These are phyloP conservation scores for Combretum micranthum DNA, from an alignment of 345 rosid species.

Conservation along the genomic window DNA sequence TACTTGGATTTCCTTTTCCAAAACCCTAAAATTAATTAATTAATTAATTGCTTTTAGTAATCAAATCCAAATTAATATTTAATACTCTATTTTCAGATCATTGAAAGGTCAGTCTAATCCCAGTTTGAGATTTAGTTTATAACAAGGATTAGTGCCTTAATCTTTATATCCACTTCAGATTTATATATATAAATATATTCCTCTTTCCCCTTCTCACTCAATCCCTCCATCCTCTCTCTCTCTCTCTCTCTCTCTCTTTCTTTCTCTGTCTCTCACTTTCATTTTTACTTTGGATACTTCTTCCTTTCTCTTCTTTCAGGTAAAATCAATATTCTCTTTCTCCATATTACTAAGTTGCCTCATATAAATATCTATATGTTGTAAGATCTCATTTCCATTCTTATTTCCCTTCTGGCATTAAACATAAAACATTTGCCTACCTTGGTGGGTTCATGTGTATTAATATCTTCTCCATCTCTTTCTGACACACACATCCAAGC, in stretches of 20 bases:
- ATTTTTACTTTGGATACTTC: background rate
- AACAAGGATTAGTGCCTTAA: too few species aligned
- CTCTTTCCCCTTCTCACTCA: slow-evolving; percentile 31
- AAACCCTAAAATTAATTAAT: too few species aligned
- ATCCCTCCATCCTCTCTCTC: background rate
- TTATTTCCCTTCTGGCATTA: background rate
- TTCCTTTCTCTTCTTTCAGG: slow-evolving; percentile 26
- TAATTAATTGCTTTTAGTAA: too few species aligned
- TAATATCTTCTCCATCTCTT: background rate
- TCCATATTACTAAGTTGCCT: background rate
- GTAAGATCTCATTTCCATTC: background rate
- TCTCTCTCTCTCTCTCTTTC: slow-evolving; percentile 5
- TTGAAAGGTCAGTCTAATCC: too few species aligned
- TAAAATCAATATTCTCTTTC: slow-evolving; percentile 18
- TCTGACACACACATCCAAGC: too few species aligned
- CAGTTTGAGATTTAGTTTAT: too few species aligned
- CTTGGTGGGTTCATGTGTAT: background rate
- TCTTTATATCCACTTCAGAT: too few species aligned
- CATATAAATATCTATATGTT: background rate
- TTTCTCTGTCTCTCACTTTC: background rate
- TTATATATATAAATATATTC: slow-evolving; percentile 12
- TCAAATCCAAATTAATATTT: too few species aligned
- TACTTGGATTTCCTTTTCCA: too few species aligned
- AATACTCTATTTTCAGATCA: too few species aligned
- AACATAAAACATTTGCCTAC: too few species aligned